These are phyloP conservation scores for Echites panduratus DNA, from an alignment of 257 asterid genomes.

Conservation along the genomic window DNA sequence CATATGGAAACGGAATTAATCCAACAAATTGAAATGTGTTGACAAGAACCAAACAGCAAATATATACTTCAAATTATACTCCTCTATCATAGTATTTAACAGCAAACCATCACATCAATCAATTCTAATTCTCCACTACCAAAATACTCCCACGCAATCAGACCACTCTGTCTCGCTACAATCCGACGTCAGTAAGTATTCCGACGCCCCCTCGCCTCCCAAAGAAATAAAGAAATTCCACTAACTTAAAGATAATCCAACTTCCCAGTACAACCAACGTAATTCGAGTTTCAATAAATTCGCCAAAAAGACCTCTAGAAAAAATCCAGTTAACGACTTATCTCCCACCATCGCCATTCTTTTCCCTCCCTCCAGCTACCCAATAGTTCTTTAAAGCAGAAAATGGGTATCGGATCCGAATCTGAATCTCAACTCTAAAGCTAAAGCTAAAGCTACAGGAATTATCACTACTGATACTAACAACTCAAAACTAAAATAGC, in stretches of 20 bases:
- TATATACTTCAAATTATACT: constrained; percentile 27
- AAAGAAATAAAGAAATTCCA: constrained; percentile 4
- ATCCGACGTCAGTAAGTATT: background rate
- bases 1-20: constrained; percentile 13
- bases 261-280: background rate
- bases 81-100: constrained; percentile 4
- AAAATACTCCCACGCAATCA: constrained; percentile 15
- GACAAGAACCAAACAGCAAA: constrained; percentile 36
- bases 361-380: background rate
- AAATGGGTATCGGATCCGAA: constrained; percentile 18
- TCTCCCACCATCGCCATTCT: background rate
- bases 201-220: background rate
- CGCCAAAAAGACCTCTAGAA: background rate
- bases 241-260: background rate
- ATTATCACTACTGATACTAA: constrained; percentile 9
- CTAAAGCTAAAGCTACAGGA: constrained; percentile 21
- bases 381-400: constrained; percentile 15
- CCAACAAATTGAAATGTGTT: constrained; percentile 16
- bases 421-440: constrained; percentile 49
- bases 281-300: background rate
- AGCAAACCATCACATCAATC: constrained; percentile 30
- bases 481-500: constrained; percentile 1
- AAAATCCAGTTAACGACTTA: constrained; percentile 8
- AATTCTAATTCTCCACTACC: constrained; percentile 39
- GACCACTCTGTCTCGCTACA: constrained; percentile 9